Base-by-base conservation (phyloP, 306 rosid species). In the Pyrus betulifolia region DNA sequence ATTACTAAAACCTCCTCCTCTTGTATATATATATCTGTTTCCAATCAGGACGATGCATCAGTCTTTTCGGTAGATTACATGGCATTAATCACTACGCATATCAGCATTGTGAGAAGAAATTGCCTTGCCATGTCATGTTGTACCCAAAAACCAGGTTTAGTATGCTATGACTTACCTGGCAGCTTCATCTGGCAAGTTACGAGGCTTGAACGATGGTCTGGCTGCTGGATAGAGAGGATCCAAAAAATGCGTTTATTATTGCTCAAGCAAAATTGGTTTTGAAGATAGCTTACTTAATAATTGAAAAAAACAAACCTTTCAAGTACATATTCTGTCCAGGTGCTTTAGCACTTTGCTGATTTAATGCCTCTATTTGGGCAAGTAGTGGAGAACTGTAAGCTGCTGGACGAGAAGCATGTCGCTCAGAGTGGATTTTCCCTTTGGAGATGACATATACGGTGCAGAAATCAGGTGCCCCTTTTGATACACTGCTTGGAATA, bases 391-490 rank as follows among this genome's bases (percentile, higher is more conserved):
- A 96, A 75, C 78, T 2, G 81, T 85, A 84, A 13, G 96, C 87
- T 4, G 93, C 83, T 8, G 86, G 71, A 66, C 98, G 89, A 71
- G 89, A 51, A 70, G 98, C 91, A 31, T 59, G 85, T 72, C 88
- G 76, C 68, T 74, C 83, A 1, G 99, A 89, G 5, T 96, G 86
- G 23, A 88, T 67, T 82, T 88, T 96, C 69, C 93, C 98, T 81
- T 92, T 96, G 15, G 99, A 86, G 67, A 91, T 82, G 33, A 91
- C 89, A 79, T 86, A 88, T 18, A 91, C 91, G 0, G 77, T 91
- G 82, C 99, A 92, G 85, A 92, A 96, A 85, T 96, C 98, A 0
- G 99, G 98, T 38, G 79, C 88, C 63, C 78, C 96, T 82, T 91
- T 96, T 25, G 89, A 81, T 70, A 93, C 87, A 67, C 45, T 74